phyloP scores from a whole-genome alignment of 805 yeast genomes.

The Metschnikowia drakensbergensis region DNA sequence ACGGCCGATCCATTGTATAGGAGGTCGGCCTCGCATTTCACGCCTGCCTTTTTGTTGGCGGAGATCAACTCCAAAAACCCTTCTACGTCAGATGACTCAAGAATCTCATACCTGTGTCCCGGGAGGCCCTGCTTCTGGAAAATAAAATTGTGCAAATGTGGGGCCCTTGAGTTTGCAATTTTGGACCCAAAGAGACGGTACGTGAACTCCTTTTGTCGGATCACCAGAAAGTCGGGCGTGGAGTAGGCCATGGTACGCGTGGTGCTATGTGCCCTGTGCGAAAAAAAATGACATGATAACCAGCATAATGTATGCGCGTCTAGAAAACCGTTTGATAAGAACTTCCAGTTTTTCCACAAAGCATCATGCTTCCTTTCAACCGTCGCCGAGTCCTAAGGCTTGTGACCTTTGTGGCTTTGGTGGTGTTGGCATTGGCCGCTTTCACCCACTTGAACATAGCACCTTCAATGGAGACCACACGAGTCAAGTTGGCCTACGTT shows the following conservation, averaged over 20 bases:
- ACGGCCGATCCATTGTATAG: slow-evolving; percentile 25
- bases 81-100: slow-evolving; percentile 22
- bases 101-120: slow-evolving; percentile 22
- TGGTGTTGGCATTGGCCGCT: neutral
- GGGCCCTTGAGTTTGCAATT: slow-evolving; percentile 26
- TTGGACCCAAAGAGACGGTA: slow-evolving; percentile 24
- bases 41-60: slow-evolving; percentile 9
- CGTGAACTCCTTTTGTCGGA: slow-evolving; percentile 12
- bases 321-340: no score
- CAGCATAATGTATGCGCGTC: neutral
- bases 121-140: slow-evolving; percentile 20
- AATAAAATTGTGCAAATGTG: slow-evolving; percentile 24
- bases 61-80: slow-evolving; percentile 18
- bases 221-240: slow-evolving; percentile 9
- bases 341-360: neutral
- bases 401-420: neutral
- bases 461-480: neutral
- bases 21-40: slow-evolving; percentile 9
- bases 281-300: neutral
- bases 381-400: neutral
- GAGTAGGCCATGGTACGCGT: neutral
- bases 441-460: neutral
- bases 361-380: neutral
- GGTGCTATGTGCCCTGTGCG: neutral
- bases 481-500: neutral